Conservation (phyloP, 2,329 filamentous ascomycete genomes). For the Phaeomoniella chlamydospora region DNA sequence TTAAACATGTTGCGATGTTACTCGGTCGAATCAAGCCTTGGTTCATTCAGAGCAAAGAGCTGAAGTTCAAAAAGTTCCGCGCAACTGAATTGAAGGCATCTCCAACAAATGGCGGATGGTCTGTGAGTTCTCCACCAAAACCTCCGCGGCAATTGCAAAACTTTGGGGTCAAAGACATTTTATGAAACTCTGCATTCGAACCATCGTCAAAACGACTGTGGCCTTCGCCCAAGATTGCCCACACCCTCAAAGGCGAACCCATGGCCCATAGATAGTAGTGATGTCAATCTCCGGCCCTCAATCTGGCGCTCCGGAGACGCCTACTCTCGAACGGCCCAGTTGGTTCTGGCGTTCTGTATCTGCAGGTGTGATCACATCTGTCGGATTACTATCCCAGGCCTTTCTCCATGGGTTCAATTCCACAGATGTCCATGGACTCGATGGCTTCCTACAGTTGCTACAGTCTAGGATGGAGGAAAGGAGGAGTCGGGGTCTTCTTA, state of each 20-base stretch:
- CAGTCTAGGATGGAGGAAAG: constrained; percentile 56
- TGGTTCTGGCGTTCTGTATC: constrained; percentile 55
- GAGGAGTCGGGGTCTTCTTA: constrained; percentile 66
- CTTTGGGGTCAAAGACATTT: too few species aligned
- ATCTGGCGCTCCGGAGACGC: constrained; percentile 4
- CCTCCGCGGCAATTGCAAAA: neutral
- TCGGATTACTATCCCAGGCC: constrained; percentile 53
- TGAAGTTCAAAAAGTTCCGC: neutral
- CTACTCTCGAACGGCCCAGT: constrained; percentile 27
- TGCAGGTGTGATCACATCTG: constrained; percentile 58
- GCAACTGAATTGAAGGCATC: too few species aligned
- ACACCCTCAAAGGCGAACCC: too few species aligned
- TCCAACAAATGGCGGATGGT: too few species aligned
- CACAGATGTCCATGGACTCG: constrained; percentile 63
- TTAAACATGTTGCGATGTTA: constrained; percentile 70
- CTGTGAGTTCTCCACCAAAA: too few species aligned
- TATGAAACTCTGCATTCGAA: too few species aligned
- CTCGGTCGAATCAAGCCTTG: too few species aligned
- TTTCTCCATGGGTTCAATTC: constrained; percentile 65
- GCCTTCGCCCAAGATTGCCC: too few species aligned
- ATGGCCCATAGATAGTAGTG: neutral
- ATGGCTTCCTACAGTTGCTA: constrained; percentile 59
- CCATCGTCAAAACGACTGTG: too few species aligned
- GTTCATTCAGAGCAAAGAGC: constrained; percentile 2
- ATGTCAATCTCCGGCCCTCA: neutral